Evolutionary conservation across 106 monocot genomes (phyloP), one percentile per base, ranked within the genome.

Genomic region (Narthecium ossifragum): DNA sequence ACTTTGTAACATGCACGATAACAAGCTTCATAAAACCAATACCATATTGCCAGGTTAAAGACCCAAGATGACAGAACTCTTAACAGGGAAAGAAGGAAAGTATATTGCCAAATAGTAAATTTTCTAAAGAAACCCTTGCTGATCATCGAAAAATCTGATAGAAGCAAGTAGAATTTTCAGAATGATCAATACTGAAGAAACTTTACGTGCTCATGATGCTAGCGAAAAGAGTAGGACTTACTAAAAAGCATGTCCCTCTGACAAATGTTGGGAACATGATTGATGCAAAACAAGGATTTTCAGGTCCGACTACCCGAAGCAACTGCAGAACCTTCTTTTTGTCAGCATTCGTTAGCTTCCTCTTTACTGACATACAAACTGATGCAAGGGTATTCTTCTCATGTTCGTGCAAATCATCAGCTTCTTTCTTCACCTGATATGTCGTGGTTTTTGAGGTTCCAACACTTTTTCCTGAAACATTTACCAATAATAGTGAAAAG

Each of bases 231-330:
- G n/a, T n/a, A 52, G 49, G 65, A 53, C 40, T 51, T 73, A 73
- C 73, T 55, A 73, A 4, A 31, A 30, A 59, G 31, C 11, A 64
- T 37, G 51, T 49, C 23, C 37, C 55, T n/a, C 12, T 3, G 33
- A 67, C 28, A 59, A 36, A 38, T 51, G 46, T 41, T 11, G 33
- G 26, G 7, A 22, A 34, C 54, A 74, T 27, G 52, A 61, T 2
- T 34, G 36, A 67, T 24, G 61, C 39, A 59, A 74, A 74, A 31
- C 26, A 74, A 3, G 74, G 74, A 51, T 62, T 61, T 2, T 36
- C 21, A 34, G 67, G 51, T 10, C 57, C 12, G 62, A 67, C 45
- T 55, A 48, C 25, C 15, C 45, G 46, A 38, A 61, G 47, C 51
- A 74, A 52, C 21, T 36, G 41, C 25, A 39, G 10, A 6, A 53